Percentiles rank a stretch among this genome's conserved stretches.
Conservation (phyloP, 148 eudicot genomes). For the Cornus controversa region DNA sequence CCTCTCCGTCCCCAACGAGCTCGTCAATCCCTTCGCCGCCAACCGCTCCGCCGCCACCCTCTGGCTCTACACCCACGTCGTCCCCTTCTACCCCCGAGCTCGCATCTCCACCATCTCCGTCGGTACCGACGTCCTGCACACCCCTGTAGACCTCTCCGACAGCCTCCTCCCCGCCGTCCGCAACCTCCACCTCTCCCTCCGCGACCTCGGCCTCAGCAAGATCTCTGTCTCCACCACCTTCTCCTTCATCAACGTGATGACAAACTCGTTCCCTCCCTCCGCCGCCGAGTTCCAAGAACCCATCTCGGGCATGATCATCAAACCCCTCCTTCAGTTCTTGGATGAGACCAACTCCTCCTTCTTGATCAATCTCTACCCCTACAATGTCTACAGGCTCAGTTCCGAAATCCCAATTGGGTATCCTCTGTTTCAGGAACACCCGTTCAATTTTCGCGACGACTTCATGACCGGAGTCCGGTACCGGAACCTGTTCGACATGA, state of each 20-base stretch:
- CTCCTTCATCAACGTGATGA: constrained; percentile 42
- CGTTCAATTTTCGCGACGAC: constrained; percentile 71
- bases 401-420: constrained; percentile 62
- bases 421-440: constrained; percentile 56
- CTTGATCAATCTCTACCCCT: constrained; percentile 65
- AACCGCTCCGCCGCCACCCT: constrained; percentile 56
- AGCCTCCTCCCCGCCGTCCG: constrained; percentile 55
- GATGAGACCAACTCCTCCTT: constrained; percentile 61
- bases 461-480: constrained; percentile 67
- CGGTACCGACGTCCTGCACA: constrained; percentile 39
- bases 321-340: constrained; percentile 56
- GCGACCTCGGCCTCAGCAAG: constrained; percentile 43
- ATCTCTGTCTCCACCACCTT: constrained; percentile 72
- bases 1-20: constrained; percentile 66
- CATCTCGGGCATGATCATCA: constrained; percentile 30
- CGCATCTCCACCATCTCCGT: constrained; percentile 59
- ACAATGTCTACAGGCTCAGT: constrained; percentile 33
- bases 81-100: constrained; percentile 91
- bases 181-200: constrained; percentile 50
- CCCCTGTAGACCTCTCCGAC: constrained; percentile 26
- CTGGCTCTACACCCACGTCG: constrained; percentile 58
- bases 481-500: constrained; percentile 71
- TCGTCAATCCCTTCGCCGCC: constrained; percentile 51
- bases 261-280: constrained; percentile 72
- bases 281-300: constrained; percentile 64